Evolutionary conservation across 2,329 filamentous ascomycete genomes (phyloP).

Genomic region (Diaporthe vaccinii): DNA sequence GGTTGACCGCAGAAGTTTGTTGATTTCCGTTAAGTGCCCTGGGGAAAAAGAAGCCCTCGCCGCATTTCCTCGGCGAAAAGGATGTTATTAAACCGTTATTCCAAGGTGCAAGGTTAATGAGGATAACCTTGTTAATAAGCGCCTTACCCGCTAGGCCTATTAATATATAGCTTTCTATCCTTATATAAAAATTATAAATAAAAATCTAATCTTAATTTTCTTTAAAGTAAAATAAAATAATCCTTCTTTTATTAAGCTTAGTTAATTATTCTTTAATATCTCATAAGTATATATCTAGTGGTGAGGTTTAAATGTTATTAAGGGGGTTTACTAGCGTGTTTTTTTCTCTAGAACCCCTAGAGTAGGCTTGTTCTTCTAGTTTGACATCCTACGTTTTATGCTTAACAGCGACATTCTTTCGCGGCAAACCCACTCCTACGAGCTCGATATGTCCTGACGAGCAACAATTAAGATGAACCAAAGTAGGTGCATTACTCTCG

Average conservation of each 20-base stretch:
- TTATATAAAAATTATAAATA: no score
- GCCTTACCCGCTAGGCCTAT: no score
- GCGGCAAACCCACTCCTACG: background rate
- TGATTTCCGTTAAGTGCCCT: background rate
- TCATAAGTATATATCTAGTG: background rate
- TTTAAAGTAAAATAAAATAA: no score
- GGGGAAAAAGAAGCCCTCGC: background rate
- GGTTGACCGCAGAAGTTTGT: background rate
- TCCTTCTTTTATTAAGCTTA: no score
- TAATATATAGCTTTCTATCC: no score
- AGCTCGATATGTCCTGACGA: background rate
- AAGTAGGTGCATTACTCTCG: background rate
- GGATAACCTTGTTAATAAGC: background rate
- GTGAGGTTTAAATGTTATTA: background rate
- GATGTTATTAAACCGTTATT: no score
- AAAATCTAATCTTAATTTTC: no score
- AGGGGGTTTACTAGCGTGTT: background rate
- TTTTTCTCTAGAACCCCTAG: no score
- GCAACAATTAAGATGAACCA: background rate
- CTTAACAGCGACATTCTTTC: background rate
- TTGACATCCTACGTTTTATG: background rate
- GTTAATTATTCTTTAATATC: background rate
- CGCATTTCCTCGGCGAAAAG: no score
- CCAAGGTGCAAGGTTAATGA: no score
- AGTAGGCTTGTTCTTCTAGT: background rate